Conservation (phyloP, 257 asterid genomes). For the Capsicum pubescens region DNA sequence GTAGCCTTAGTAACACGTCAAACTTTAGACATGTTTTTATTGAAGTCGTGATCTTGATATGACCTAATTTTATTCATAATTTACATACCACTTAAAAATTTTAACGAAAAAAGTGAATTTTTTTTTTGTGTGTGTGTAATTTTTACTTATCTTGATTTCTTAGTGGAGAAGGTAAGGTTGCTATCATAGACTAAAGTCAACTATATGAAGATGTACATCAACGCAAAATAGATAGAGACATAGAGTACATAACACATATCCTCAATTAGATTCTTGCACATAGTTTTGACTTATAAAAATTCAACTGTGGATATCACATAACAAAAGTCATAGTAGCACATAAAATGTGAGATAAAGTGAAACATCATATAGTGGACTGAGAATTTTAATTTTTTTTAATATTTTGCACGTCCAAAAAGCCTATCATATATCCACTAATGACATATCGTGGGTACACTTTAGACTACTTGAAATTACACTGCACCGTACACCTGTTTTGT, state of each 20-base stretch:
- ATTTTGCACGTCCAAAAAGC: neutral
- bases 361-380: neutral
- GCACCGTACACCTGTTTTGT: conserved; percentile 13
- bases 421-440: neutral
- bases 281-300: neutral
- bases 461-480: neutral
- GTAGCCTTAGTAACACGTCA: too few species aligned
- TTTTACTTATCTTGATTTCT: neutral
- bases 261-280: conserved; percentile 1
- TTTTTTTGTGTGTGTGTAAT: neutral
- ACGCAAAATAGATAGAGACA: neutral
- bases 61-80: neutral
- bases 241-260: neutral
- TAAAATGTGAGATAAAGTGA: neutral
- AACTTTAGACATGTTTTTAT: too few species aligned
- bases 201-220: neutral
- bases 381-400: neutral
- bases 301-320: neutral
- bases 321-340: conserved; percentile 2
- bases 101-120: too few species aligned
- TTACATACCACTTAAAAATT: too few species aligned
- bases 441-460: neutral
- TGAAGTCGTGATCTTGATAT: neutral
- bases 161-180: neutral
- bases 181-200: neutral